Evolutionary conservation across 2,329 filamentous ascomycete species (phyloP), one percentile per base, ranked within the genome.

Genomic region (Botryotinia narcissicola): DNA sequence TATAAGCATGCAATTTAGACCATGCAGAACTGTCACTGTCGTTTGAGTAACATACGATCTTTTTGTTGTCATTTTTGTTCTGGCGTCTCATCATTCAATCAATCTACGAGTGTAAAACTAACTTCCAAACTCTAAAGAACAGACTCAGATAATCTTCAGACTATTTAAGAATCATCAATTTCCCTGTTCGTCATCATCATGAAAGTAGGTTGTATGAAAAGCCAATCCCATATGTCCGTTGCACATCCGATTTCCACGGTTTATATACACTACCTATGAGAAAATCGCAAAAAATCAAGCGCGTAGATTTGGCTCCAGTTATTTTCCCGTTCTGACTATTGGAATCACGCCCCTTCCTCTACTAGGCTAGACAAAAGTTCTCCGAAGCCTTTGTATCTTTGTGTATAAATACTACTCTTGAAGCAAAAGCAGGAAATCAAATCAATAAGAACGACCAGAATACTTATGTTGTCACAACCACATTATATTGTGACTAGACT

Each of bases 301-400:
- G 25, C 1, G 12, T n/a, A n/a, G 25, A n/a, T 2, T 54, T n/a
- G 25, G 12, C 0, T 54, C 48, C 16, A 20, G 7, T 7, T 59
- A 32, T 59, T 32, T 10, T 9, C 14, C 18, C 18, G 7, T 54
- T 16, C 12, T 32, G 16, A 32, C 0, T 18, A 59, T 59, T 59
- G 18, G 6, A 59, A 3, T 2, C 3, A 32, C 16, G 14, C 16
- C 16, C 1, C 14, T 32, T 59, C 18, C 7, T 59, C 7, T 9
- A 9, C 10, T 4, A 3, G 29, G 54, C 0, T 7, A 32, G 7
- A 2, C 0, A 32, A 9, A 1, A 18, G 6, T 10, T 20, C 14
- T 32, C 1, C 16, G 54, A 20, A 32, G 1, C 8, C n/a, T 32
- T 4, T 1, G n/a, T 14, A 59, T 32, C 7, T 59, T 59, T 32